Percentiles rank a stretch among this genome's conserved stretches.
phyloP scores from a whole-genome alignment of 2,329 filamentous ascomycete genomes.

The Talaromyces sp. region DNA sequence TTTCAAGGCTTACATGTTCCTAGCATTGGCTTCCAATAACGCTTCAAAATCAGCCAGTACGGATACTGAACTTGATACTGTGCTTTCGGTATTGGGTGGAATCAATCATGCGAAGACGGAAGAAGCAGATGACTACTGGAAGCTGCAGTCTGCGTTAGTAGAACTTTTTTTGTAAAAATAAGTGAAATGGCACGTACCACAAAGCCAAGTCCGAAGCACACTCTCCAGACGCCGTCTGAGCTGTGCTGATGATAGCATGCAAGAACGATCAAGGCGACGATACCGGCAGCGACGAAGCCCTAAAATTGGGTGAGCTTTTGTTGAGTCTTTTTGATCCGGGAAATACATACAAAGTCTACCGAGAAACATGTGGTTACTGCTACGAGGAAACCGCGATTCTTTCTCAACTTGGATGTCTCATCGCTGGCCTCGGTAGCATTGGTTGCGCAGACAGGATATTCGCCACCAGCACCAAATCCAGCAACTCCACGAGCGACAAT shows the following conservation, averaged over 20 bases:
- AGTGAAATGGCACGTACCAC: slow-evolving; percentile 48
- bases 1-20: slow-evolving; percentile 35
- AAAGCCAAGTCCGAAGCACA: slow-evolving; percentile 47
- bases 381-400: slow-evolving; percentile 51
- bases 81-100: slow-evolving; percentile 30
- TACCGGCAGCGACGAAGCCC: slow-evolving; percentile 47
- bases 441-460: slow-evolving; percentile 52
- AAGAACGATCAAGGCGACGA: slow-evolving; percentile 49
- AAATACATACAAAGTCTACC: slow-evolving; percentile 31
- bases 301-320: background rate
- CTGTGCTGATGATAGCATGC: slow-evolving; percentile 45
- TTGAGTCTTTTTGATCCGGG: background rate
- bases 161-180: slow-evolving; percentile 47
- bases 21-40: slow-evolving; percentile 47
- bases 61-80: slow-evolving; percentile 27
- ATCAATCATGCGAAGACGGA: slow-evolving; percentile 9
- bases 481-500: slow-evolving; percentile 42
- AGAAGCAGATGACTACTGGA: slow-evolving; percentile 25
- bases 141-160: slow-evolving; percentile 31
- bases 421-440: slow-evolving; percentile 48
- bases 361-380: slow-evolving; percentile 52
- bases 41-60: slow-evolving; percentile 44
- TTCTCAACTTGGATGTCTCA: slow-evolving; percentile 41
- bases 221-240: slow-evolving; percentile 46
- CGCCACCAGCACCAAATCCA: slow-evolving; percentile 41